phyloP scores from a whole-genome alignment of 2,329 filamentous ascomycete genomes.

The Acrocalymma vagum region DNA sequence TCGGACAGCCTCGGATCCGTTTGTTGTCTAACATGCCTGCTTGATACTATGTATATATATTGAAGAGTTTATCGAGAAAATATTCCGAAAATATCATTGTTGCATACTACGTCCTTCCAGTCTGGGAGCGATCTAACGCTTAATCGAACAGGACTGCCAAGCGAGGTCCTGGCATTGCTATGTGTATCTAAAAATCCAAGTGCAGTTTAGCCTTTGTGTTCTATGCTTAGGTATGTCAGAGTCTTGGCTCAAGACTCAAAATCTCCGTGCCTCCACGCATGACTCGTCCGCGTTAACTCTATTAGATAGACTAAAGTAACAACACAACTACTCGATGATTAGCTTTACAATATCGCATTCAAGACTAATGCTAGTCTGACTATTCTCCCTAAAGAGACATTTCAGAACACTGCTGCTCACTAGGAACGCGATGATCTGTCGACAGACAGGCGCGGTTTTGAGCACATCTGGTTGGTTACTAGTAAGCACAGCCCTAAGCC shows the following conservation, averaged over 20 bases:
- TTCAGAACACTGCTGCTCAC: not conserved
- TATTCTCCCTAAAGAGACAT: not conserved
- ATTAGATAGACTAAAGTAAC: not conserved
- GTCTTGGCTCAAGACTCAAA: too few species aligned
- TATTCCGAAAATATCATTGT: not conserved
- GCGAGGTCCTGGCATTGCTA: too few species aligned
- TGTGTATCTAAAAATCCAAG: too few species aligned
- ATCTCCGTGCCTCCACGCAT: too few species aligned
- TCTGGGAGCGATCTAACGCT: conserved; percentile 3
- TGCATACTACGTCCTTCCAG: conserved; percentile 1
- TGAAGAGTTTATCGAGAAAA: not conserved
- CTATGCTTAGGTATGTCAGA: conserved; percentile 1
- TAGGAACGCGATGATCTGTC: not conserved
- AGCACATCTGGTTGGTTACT: conserved; percentile 1
- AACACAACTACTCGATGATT: not conserved
- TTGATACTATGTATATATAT: conserved; percentile 1
- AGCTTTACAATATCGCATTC: not conserved
- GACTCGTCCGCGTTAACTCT: too few species aligned
- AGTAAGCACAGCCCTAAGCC: conserved; percentile 1
- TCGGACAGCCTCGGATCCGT: conserved; percentile 1
- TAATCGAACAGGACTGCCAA: too few species aligned
- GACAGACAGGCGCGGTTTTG: not conserved
- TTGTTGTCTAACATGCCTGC: not conserved
- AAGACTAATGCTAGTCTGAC: too few species aligned
- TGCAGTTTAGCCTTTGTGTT: not conserved